phyloP scores from a whole-genome alignment of 1,284 basidiomycete genomes.

The Thecaphora thlaspeos region DNA sequence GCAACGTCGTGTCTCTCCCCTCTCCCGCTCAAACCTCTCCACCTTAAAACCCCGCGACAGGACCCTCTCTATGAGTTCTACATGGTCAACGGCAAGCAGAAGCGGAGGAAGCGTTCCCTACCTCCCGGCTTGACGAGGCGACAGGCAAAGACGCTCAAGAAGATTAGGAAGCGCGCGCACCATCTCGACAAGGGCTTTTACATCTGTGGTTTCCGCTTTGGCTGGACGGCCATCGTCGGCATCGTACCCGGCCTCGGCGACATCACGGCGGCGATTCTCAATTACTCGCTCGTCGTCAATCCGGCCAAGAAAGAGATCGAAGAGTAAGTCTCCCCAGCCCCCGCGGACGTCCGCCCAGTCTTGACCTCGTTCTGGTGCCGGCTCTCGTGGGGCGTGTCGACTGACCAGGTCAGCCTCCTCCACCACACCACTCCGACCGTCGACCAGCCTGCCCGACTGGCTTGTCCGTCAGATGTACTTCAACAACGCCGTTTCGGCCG shows the following conservation, averaged over 20 bases:
- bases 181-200: slow-evolving; percentile 87
- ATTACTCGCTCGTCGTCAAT: slow-evolving; percentile 75
- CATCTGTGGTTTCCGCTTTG: slow-evolving; percentile 79
- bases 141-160: slow-evolving; percentile 68
- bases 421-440: background rate
- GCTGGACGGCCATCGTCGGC: slow-evolving; percentile 67
- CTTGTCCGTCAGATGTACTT: slow-evolving; percentile 64
- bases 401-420: background rate
- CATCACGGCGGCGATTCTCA: slow-evolving; percentile 67
- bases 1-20: slow-evolving; percentile 1
- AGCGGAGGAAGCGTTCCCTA: slow-evolving; percentile 68
- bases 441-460: slow-evolving; percentile 35
- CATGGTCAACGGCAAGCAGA: slow-evolving; percentile 69
- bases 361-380: too few relatives aligned
- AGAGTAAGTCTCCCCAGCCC: slow-evolving; percentile 56
- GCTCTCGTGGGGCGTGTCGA: too few relatives aligned
- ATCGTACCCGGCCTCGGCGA: slow-evolving; percentile 75
- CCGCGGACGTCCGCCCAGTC: too few relatives aligned
- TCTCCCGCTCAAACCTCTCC: background rate
- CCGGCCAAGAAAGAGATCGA: slow-evolving; percentile 72
- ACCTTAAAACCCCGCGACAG: background rate
- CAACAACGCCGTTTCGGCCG: slow-evolving; percentile 74
- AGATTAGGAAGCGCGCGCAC: slow-evolving; percentile 69
- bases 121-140: slow-evolving; percentile 76
- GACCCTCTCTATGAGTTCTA: slow-evolving; percentile 81